These are phyloP conservation scores for Paraphaeosphaeria sporulosa DNA, from an alignment of 2,329 filamentous ascomycete species.

Conservation along the genomic window DNA sequence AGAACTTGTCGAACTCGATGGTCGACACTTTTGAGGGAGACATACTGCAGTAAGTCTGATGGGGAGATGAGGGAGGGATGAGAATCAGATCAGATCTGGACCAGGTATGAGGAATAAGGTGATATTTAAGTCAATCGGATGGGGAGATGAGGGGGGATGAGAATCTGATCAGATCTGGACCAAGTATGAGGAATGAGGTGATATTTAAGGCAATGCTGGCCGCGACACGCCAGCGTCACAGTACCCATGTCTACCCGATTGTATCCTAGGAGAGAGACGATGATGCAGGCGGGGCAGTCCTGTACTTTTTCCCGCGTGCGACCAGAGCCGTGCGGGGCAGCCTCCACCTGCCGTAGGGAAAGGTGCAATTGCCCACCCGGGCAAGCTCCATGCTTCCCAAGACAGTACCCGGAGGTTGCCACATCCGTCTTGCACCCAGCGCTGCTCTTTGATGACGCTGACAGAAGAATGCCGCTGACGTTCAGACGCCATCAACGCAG, in stretches of 20 bases:
- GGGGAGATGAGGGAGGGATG: not conserved
- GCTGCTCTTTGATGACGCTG: not conserved
- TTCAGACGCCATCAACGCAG: not conserved
- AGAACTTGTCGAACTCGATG: constrained; percentile 55
- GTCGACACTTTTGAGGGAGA: constrained; percentile 54
- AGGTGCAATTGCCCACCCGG: not conserved
- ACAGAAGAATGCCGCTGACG: not conserved
- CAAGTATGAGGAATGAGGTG: not conserved
- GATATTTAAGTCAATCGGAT: not conserved
- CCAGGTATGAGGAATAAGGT: not conserved
- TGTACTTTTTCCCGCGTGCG: not conserved
- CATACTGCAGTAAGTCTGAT: constrained; percentile 43
- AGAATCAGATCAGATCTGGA: not conserved
- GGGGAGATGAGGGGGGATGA: not conserved
- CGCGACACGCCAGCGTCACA: not conserved
- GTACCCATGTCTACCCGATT: not conserved
- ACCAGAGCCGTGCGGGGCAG: not conserved
- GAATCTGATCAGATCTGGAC: not conserved
- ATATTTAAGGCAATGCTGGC: not conserved
- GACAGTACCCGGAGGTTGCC: not conserved
- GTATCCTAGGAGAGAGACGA: not conserved
- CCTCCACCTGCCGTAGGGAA: not conserved
- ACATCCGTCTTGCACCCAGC: not conserved
- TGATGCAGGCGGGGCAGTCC: constrained; percentile 1
- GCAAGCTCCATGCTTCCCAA: no score